Percentiles rank a stretch among this genome's conserved stretches.
These are phyloP conservation scores for Phaseolus lunatus DNA, from an alignment of 306 rosid species.

Conservation along the genomic window DNA sequence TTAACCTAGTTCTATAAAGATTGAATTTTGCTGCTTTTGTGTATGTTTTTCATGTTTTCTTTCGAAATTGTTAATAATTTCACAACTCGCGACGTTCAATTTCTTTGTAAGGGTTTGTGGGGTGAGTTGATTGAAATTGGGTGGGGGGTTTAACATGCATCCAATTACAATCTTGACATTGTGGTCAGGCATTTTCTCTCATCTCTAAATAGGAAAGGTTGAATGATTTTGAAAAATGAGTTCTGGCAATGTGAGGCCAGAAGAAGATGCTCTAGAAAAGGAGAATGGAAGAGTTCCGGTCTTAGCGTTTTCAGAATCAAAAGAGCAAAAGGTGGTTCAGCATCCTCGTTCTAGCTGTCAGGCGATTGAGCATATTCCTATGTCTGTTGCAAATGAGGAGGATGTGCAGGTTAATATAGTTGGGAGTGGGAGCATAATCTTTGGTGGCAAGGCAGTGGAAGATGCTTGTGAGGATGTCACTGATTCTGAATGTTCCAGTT, in stretches of 20 bases:
- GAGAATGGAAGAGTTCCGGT: conserved; percentile 42
- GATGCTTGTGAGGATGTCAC: conserved; percentile 49
- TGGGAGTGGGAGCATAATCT: conserved; percentile 50
- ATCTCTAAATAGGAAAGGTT: conserved; percentile 42
- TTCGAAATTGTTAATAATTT: background rate
- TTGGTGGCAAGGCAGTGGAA: conserved; percentile 50
- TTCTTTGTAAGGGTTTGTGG: conserved; percentile 30
- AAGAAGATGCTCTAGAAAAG: conserved; percentile 51
- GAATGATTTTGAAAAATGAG: conserved; percentile 57
- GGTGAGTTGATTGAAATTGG: conserved; percentile 8
- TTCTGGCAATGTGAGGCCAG: conserved; percentile 53
- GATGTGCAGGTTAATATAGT: conserved; percentile 65
- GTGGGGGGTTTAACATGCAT: conserved; percentile 13
- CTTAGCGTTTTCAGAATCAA: conserved; percentile 28
- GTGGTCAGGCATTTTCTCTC: background rate
- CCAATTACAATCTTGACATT: conserved; percentile 6
- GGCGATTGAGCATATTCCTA: conserved; percentile 40
- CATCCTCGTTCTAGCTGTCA: conserved; percentile 49
- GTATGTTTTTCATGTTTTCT: background rate
- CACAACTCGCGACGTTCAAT: background rate
- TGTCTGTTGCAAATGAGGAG: conserved; percentile 52
- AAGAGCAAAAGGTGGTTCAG: conserved; percentile 41
- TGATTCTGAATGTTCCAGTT: conserved; percentile 53
- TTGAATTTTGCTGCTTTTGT: background rate
- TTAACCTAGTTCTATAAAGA: background rate